phyloP scores from a whole-genome alignment of 2,329 filamentous ascomycete species.

The Penicillium sp. region DNA sequence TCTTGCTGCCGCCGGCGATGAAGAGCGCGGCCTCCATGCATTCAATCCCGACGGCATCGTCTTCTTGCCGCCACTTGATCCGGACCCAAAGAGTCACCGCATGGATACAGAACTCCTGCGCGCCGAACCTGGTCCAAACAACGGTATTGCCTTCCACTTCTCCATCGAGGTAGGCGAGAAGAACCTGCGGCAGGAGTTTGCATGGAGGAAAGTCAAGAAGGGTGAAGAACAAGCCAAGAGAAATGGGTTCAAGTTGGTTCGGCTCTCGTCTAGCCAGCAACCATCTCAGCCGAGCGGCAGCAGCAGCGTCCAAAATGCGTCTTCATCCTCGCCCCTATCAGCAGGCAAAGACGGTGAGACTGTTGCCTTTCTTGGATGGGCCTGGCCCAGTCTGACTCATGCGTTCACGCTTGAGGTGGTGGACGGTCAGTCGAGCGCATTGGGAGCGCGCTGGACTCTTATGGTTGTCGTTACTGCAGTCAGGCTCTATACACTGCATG shows the following conservation, averaged over 20 bases:
- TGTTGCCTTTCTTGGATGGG: not conserved
- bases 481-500: not conserved
- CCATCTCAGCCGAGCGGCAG: not conserved
- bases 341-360: not conserved
- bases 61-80: not conserved
- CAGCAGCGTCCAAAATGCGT: not conserved
- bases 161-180: not conserved
- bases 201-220: not conserved
- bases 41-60: slow-evolving; percentile 1
- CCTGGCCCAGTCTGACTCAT: not conserved
- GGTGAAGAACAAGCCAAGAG: not conserved
- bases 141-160: not conserved
- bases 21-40: not conserved
- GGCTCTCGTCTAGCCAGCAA: not conserved
- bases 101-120: not conserved
- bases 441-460: not conserved
- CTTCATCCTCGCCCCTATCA: not conserved
- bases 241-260: slow-evolving; percentile 1
- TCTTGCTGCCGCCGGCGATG: not conserved
- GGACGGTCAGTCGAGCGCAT: not conserved
- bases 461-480: slow-evolving; percentile 1
- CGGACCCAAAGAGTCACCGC: not conserved
- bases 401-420: slow-evolving; percentile 1
- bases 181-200: not conserved
- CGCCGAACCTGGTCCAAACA: not conserved